Evolutionary conservation across 345 rosid species (phyloP).

Genomic region (Nephelium lappaceum): DNA sequence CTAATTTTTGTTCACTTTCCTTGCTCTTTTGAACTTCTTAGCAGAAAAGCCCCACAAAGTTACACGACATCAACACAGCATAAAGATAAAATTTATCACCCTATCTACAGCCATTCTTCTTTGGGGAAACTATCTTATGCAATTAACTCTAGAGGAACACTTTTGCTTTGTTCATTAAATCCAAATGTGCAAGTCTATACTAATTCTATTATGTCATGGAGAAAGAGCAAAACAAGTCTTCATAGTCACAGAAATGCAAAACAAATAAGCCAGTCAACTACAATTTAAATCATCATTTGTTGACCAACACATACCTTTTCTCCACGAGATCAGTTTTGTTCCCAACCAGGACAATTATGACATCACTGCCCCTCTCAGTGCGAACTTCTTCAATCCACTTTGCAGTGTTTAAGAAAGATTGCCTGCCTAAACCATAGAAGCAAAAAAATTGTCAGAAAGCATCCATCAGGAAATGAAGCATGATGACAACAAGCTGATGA

Average conservation of each 20-base stretch:
- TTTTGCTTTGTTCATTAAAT: background rate
- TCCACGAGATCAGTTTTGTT: conserved; percentile 87
- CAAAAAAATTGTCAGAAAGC: background rate
- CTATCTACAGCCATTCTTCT: background rate
- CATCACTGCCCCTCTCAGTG: conserved; percentile 83
- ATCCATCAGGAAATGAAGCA: background rate
- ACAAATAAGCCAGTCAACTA: background rate
- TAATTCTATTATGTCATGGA: background rate
- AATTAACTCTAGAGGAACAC: background rate
- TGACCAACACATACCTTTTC: conserved; percentile 51
- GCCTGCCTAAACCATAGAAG: conserved; percentile 55
- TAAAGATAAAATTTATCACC: too few relatives aligned
- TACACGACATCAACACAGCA: background rate
- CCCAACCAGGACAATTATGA: conserved; percentile 79
- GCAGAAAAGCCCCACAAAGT: background rate
- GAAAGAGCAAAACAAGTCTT: background rate
- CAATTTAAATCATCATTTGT: background rate
- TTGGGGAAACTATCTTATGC: background rate
- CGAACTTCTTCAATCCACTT: conserved; percentile 90
- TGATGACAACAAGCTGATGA: background rate
- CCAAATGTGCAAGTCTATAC: background rate
- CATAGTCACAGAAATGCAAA: background rate
- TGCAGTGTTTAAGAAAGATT: conserved; percentile 68
- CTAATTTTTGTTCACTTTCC: background rate
- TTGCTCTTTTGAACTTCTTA: background rate